phyloP scores from a whole-genome alignment of 768 basidiomycete species.

The Clavaria fumosa region DNA sequence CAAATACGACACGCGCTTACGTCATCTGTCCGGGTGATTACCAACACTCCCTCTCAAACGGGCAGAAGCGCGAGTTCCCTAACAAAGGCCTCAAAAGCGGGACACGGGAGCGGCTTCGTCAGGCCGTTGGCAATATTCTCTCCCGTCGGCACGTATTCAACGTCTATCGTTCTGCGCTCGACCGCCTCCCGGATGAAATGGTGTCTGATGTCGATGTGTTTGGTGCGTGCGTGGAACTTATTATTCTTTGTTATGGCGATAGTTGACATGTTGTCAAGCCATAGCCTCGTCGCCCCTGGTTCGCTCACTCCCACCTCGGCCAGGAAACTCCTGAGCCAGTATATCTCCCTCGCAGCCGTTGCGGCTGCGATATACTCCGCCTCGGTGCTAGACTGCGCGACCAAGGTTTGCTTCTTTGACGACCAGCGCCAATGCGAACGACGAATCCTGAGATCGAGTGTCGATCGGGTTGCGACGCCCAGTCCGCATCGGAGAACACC shows the following conservation, averaged over 20 bases:
- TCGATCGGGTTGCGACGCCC: no score
- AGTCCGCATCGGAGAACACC: no score
- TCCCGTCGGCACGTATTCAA: slow-evolving; percentile 6
- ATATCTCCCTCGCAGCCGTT: slow-evolving; percentile 18
- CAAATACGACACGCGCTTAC: slow-evolving; percentile 3
- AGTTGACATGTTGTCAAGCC: slow-evolving; percentile 16
- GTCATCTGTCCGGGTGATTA: neutral
- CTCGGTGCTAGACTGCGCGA: slow-evolving; percentile 19
- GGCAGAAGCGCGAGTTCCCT: neutral
- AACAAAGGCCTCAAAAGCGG: slow-evolving; percentile 5
- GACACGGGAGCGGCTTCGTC: slow-evolving; percentile 12
- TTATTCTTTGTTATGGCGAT: slow-evolving; percentile 13
- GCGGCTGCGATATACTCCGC: no score
- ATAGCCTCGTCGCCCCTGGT: slow-evolving; percentile 7
- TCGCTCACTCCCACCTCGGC: slow-evolving; percentile 6
- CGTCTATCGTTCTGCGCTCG: slow-evolving; percentile 4
- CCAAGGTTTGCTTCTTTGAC: no score
- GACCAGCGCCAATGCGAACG: no score
- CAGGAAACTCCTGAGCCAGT: slow-evolving; percentile 20
- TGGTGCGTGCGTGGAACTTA: slow-evolving; percentile 16
- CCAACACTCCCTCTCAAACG: slow-evolving; percentile 2
- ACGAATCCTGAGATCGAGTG: no score
- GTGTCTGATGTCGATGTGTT: slow-evolving; percentile 22
- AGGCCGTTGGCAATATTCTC: slow-evolving; percentile 13
- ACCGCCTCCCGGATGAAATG: slow-evolving; percentile 18